A percentile compares a stretch with the other conserved stretches of the same genome.
Evolutionary conservation across 2,329 filamentous ascomycete species (phyloP).

Genomic region (Calonectria pauciramosa): DNA sequence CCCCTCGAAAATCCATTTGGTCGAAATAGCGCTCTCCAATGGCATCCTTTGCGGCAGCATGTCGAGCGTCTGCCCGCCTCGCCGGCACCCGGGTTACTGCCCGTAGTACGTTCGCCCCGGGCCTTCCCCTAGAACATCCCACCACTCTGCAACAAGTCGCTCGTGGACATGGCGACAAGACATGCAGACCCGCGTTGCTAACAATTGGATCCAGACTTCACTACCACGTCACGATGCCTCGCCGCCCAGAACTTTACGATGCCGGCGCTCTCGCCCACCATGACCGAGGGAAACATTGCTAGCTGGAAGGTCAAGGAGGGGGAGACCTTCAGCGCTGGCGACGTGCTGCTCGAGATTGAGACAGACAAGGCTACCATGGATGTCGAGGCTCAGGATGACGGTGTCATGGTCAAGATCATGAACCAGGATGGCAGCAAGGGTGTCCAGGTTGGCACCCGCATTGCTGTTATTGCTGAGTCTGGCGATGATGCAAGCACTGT

Average conservation of each 20-base stretch:
- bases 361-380: constrained; percentile 97
- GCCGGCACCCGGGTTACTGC: constrained; percentile 62
- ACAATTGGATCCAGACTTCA: constrained; percentile 66
- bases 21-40: constrained; percentile 58
- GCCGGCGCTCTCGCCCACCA: constrained; percentile 91
- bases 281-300: constrained; percentile 93
- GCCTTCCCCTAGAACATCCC: constrained; percentile 9
- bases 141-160: constrained; percentile 42
- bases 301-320: constrained; percentile 91
- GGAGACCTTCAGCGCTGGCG: constrained; percentile 84
- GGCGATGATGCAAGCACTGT: constrained; percentile 84
- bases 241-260: constrained; percentile 91
- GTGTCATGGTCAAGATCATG: constrained; percentile 86
- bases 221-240: constrained; percentile 71
- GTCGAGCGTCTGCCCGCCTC: constrained; percentile 74
- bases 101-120: constrained; percentile 65
- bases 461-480: constrained; percentile 85
- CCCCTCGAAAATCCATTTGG: constrained; percentile 35
- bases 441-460: constrained; percentile 83
- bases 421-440: constrained; percentile 80
- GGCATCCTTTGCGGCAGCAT: constrained; percentile 76
- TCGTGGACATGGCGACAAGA: constrained; percentile 11
- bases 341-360: constrained; percentile 92
- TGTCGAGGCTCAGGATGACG: constrained; percentile 92
- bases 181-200: constrained; percentile 27